phyloP scores from a whole-genome alignment of 768 basidiomycete species.

The Solioccasus polychromus region DNA sequence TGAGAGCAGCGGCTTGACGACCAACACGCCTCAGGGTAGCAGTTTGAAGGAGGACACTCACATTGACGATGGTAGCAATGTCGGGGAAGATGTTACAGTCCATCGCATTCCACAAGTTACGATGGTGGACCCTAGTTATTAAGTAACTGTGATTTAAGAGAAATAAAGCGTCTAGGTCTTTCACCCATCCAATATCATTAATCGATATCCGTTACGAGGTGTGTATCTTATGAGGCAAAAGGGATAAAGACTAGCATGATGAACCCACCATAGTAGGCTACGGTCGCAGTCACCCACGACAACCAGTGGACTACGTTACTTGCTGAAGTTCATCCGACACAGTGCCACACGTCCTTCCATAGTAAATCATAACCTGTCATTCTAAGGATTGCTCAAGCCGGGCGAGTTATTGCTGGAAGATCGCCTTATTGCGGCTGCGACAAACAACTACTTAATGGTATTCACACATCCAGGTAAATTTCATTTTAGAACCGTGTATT shows the following conservation, averaged over 20 bases:
- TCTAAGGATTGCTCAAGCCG: constrained; percentile 1
- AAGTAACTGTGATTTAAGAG: not conserved
- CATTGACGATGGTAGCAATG: not conserved
- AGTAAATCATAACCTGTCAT: not conserved
- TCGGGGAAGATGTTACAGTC: not conserved
- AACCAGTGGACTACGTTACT: constrained; percentile 8
- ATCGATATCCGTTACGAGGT: not conserved
- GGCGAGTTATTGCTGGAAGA: not conserved
- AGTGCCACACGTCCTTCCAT: not conserved
- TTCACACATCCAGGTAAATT: not conserved
- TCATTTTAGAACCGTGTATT: not conserved
- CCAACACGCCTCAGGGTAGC: not conserved
- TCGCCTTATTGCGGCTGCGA: not conserved
- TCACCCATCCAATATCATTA: constrained; percentile 13
- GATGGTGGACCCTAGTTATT: not conserved
- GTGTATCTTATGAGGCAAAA: not conserved
- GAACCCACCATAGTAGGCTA: too few species aligned
- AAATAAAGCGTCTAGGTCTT: not conserved
- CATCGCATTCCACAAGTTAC: not conserved
- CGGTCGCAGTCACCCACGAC: constrained; percentile 10
- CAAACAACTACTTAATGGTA: not conserved
- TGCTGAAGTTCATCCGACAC: not conserved
- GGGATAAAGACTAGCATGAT: not conserved
- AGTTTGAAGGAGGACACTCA: not conserved
- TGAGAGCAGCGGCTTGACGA: not conserved